Conservation (phyloP, 208 protist species). For the Willaertia magna region DNA sequence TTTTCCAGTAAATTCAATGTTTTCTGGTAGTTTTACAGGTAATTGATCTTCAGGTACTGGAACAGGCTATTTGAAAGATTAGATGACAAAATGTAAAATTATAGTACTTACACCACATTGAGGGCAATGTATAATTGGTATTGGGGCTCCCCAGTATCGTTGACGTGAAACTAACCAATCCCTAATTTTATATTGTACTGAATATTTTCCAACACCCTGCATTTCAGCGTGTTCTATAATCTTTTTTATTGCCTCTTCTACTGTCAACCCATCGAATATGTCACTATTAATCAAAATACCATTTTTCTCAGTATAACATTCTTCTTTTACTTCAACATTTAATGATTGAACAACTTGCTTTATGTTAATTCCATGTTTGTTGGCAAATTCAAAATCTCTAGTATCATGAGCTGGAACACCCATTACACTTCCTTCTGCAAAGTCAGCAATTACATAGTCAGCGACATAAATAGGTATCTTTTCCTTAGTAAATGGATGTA, state of each 20-base stretch:
- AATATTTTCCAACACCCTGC: background rate
- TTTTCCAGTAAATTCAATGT: background rate
- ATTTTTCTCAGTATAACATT: background rate
- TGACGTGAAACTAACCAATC: constrained; percentile 66
- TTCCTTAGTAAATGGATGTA: constrained; percentile 3
- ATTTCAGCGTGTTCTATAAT: background rate
- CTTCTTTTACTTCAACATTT: background rate
- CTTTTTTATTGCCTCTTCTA: background rate
- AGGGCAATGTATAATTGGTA: constrained; percentile 48
- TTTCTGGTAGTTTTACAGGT: background rate
- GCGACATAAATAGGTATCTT: constrained; percentile 39
- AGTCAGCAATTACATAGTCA: constrained; percentile 45
- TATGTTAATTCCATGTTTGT: background rate
- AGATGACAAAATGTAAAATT: background rate
- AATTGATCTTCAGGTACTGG: background rate
- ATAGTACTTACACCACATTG: constrained; percentile 17
- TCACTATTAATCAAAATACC: constrained; percentile 15
- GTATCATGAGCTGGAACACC: constrained; percentile 56
- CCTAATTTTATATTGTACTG: constrained; percentile 35
- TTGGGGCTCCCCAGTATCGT: constrained; percentile 43
- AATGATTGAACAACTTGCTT: constrained; percentile 21
- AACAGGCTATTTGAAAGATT: background rate
- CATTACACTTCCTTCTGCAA: constrained; percentile 51
- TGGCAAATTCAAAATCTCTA: constrained; percentile 48
- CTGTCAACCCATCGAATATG: constrained; percentile 4